Percentiles rank a stretch among this genome's conserved stretches.
Evolutionary conservation across 2,329 filamentous ascomycete species (phyloP).

Genomic region (Botrytis tulipae): DNA sequence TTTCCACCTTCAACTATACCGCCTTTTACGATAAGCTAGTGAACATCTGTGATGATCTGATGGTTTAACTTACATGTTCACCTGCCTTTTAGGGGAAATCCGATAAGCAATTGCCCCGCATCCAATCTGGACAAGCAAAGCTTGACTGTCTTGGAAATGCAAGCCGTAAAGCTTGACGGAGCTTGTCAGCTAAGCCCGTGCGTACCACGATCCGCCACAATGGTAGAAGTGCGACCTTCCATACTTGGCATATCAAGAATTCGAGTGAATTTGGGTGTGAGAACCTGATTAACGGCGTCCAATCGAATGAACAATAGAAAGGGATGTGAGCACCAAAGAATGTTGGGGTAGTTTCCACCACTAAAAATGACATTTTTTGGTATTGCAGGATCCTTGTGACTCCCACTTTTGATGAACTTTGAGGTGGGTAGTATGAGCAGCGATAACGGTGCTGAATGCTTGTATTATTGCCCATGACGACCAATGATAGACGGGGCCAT

Average conservation of each 20-base stretch:
- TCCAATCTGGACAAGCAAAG: slow-evolving; percentile 9
- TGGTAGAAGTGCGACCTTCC: background rate
- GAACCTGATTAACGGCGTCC: background rate
- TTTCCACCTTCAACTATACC: background rate
- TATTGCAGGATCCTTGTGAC: background rate
- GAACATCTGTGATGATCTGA: background rate
- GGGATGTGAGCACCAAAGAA: too few relatives aligned
- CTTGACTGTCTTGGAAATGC: background rate
- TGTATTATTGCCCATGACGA: background rate
- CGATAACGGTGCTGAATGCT: slow-evolving; percentile 2
- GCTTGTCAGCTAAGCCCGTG: background rate
- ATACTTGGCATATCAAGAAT: background rate
- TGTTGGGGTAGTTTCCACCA: background rate
- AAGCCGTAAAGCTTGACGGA: background rate
- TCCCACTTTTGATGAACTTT: slow-evolving; percentile 6
- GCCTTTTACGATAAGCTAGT: background rate
- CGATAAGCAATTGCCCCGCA: background rate
- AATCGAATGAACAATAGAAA: background rate
- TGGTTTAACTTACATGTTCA: background rate
- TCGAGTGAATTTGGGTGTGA: background rate
- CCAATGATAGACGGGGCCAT: background rate
- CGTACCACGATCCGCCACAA: background rate
- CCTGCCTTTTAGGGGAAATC: slow-evolving; percentile 4
- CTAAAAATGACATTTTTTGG: background rate
- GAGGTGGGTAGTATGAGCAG: background rate